Base-by-base conservation (phyloP, 345 rosid genomes). In the Lepidium aucheri region DNA sequence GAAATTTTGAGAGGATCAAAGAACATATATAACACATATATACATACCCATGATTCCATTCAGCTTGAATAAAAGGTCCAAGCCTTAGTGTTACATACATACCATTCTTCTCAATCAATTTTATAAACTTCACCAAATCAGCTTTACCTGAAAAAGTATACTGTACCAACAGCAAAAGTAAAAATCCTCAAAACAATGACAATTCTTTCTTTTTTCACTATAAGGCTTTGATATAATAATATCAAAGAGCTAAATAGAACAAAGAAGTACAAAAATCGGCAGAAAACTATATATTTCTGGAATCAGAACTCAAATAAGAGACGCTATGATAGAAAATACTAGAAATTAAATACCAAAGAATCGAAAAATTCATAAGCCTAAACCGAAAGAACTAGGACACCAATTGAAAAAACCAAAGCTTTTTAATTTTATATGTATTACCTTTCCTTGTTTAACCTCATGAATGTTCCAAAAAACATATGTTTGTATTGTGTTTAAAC, bases 1-100 rank as follows among this genome's bases (percentile, higher is more conserved):
- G 22, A 20, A 20, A 20, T 20, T 20, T 20, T 20, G 22, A 41
- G 40, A 59, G 34, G 9, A 42, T 5, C 53, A 42, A 30, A 30
- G 16, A 35, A 34, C 22, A 20, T 20, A 20, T 20, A 20, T 20
- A 20, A 20, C 22, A 20, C 13, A 7, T 45, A 57, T 36, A 68
- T 51, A 72, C 54, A 36, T 86, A 94, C 99, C 99, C 99, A 34
- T 94, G 92, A 74, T 80, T 94, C 97, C 97, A 94, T 79, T 94
- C 99, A 61, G 91, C 99, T 63, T 94, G 95, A 59, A 94, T 80
- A 77, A 88, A 94, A 1, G 99, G 97, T 35, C 99, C 99, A 68
- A 88, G 67, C 76, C 97, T 75, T 33, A 94, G 73, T 40, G 77
- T 82, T 39, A 63, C 92, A 61, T 75, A 85, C 93, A 90, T 72